Evolutionary conservation across 2,329 filamentous ascomycete genomes (phyloP).

Genomic region (Sarocladiaceae sp.): DNA sequence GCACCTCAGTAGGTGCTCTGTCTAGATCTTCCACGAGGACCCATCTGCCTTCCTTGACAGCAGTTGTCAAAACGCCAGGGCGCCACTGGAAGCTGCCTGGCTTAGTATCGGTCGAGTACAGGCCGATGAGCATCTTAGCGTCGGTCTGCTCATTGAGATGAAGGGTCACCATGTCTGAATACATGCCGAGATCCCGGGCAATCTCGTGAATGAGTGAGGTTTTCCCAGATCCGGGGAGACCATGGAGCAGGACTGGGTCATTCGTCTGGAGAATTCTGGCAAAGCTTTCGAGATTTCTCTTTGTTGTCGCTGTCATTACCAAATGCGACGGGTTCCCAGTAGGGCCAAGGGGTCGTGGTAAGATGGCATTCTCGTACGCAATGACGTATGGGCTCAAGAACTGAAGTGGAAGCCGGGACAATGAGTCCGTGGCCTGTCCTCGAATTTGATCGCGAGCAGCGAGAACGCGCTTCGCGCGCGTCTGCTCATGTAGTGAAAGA

Average conservation of each 20-base stretch:
- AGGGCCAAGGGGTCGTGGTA: conserved; percentile 57
- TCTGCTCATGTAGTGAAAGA: conserved; percentile 54
- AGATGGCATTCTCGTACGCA: conserved; percentile 61
- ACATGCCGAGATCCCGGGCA: conserved; percentile 73
- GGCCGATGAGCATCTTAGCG: conserved; percentile 89
- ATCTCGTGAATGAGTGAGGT: conserved; percentile 81
- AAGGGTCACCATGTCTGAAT: conserved; percentile 81
- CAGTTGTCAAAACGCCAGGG: conserved; percentile 87
- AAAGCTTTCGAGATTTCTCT: conserved; percentile 65
- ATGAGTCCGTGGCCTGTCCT: conserved; percentile 10
- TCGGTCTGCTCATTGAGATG: conserved; percentile 98
- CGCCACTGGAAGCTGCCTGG: conserved; percentile 92
- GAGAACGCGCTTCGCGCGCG: conserved; percentile 43
- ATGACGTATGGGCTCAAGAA: conserved; percentile 57
- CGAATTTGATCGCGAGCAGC: conserved; percentile 35
- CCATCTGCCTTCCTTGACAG: conserved; percentile 92
- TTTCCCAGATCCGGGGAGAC: conserved; percentile 84
- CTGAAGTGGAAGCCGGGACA: conserved; percentile 21
- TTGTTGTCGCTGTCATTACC: conserved; percentile 69
- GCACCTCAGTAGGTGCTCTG: conserved; percentile 87
- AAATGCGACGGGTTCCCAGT: conserved; percentile 45
- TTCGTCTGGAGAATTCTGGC: conserved; percentile 62
- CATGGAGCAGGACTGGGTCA: conserved; percentile 75
- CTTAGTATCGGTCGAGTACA: conserved; percentile 85
- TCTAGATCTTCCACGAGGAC: conserved; percentile 96